Evolutionary conservation across 352 stramenopile genomes (phyloP).

Genomic region (Phytopythium mirpurense): DNA sequence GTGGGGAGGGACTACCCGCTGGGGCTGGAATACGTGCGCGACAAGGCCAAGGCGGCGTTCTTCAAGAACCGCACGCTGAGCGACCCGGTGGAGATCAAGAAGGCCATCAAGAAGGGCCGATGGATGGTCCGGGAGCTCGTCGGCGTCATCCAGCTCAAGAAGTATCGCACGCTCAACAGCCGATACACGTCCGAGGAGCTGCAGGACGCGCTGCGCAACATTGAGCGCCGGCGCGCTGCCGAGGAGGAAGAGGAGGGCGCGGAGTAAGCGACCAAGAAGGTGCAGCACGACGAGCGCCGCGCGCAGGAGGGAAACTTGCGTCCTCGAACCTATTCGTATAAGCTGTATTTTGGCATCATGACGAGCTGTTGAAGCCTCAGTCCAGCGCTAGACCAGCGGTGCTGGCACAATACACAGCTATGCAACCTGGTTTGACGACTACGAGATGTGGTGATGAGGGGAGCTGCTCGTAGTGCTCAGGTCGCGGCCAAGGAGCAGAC

Average conservation of each 20-base stretch:
- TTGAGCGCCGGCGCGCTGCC: constrained; percentile 30
- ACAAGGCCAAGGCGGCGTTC: constrained; percentile 90
- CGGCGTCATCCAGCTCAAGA: constrained; percentile 97
- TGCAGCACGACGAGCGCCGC: neutral
- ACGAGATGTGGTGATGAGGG: no score
- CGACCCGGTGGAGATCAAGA: constrained; percentile 80
- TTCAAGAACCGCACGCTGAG: constrained; percentile 76
- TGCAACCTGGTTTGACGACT: no score
- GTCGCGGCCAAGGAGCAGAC: no score
- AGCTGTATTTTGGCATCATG: no score
- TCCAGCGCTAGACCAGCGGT: no score
- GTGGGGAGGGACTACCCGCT: constrained; percentile 95
- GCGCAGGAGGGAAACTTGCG: neutral
- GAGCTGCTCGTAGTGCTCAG: no score
- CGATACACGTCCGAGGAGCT: constrained; percentile 87
- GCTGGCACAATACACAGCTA: no score
- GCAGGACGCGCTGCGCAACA: constrained; percentile 49
- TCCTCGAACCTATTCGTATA: no score
- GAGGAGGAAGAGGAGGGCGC: neutral
- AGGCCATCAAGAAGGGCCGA: constrained; percentile 89
- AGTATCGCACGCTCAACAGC: constrained; percentile 93
- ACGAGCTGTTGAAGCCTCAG: no score
- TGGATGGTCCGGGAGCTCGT: constrained; percentile 96
- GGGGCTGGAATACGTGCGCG: constrained; percentile 88
- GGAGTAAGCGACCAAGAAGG: neutral